Conservation (phyloP, 129 eudicot species). For the Saposhnikovia divaricata region DNA sequence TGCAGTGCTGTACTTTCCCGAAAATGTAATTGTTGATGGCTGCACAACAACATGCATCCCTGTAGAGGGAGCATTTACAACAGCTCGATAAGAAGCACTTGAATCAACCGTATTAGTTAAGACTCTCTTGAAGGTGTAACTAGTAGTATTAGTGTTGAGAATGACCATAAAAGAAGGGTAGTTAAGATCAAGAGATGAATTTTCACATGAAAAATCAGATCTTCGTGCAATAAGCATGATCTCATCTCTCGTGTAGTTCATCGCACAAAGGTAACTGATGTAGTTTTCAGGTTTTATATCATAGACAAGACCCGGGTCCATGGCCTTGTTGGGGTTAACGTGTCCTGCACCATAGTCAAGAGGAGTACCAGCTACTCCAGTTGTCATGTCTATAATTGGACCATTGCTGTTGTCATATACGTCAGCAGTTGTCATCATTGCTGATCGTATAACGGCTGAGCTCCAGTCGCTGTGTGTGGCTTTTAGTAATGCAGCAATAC, state of each 20-base stretch:
- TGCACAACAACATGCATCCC: too few species aligned
- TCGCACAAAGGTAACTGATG: not conserved
- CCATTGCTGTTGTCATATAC: not conserved
- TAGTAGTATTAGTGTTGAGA: too few species aligned
- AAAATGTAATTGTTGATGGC: too few species aligned
- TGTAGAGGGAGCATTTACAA: too few species aligned
- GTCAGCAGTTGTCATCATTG: slow-evolving; percentile 5
- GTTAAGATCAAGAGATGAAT: too few species aligned
- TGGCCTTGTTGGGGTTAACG: not conserved
- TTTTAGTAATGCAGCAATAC: not conserved
- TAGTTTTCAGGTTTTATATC: not conserved
- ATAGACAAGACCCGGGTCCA: not conserved
- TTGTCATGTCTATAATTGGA: not conserved
- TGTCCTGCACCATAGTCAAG: not conserved
- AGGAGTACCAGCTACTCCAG: not conserved
- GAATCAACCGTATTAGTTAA: too few species aligned
- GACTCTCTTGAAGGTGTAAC: too few species aligned
- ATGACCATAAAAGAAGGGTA: too few species aligned
- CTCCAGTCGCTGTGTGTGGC: not conserved
- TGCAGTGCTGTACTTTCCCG: too few species aligned
- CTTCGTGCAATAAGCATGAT: not conserved
- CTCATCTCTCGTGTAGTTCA: not conserved
- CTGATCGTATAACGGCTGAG: not conserved
- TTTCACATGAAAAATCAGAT: too few species aligned
- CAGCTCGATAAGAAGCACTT: too few species aligned